Conservation (phyloP, 2,329 filamentous ascomycete species). For the Arthrinium puccinioides region DNA sequence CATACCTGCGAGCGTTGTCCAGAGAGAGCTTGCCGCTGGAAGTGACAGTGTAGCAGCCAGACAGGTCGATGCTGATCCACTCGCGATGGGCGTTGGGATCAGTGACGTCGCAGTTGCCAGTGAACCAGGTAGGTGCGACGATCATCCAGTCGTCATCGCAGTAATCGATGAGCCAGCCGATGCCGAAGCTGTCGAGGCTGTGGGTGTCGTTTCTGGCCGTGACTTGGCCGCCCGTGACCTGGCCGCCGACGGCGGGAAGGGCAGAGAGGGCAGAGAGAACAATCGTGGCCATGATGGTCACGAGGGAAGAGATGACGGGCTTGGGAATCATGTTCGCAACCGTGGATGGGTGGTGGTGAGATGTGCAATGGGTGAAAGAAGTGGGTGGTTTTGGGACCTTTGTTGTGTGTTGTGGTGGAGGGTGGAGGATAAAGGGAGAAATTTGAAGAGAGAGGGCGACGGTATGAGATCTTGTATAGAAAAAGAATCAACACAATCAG, state of each 20-base stretch:
- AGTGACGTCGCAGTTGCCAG: neutral
- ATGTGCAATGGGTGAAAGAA: neutral
- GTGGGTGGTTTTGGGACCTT: no score
- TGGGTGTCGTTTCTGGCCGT: no score
- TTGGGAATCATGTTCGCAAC: neutral
- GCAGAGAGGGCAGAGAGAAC: neutral
- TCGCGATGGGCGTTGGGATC: neutral
- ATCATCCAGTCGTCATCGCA: constrained; percentile 3
- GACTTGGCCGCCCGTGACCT: no score
- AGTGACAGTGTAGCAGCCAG: neutral
- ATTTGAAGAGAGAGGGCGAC: no score
- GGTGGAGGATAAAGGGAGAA: no score
- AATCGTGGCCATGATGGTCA: neutral
- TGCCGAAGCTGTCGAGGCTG: neutral
- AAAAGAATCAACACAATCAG: no score
- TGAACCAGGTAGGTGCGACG: neutral
- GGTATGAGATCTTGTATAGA: no score
- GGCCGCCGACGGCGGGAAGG: no score
- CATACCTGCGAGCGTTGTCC: neutral
- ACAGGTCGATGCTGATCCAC: neutral
- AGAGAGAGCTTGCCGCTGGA: neutral
- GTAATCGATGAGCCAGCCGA: constrained; percentile 1
- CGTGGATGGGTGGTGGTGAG: neutral
- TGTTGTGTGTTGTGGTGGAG: no score
- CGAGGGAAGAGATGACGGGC: neutral